These are phyloP conservation scores for Calonectria pseudoreteaudii DNA, from an alignment of 2,329 filamentous ascomycete genomes.

Conservation along the genomic window DNA sequence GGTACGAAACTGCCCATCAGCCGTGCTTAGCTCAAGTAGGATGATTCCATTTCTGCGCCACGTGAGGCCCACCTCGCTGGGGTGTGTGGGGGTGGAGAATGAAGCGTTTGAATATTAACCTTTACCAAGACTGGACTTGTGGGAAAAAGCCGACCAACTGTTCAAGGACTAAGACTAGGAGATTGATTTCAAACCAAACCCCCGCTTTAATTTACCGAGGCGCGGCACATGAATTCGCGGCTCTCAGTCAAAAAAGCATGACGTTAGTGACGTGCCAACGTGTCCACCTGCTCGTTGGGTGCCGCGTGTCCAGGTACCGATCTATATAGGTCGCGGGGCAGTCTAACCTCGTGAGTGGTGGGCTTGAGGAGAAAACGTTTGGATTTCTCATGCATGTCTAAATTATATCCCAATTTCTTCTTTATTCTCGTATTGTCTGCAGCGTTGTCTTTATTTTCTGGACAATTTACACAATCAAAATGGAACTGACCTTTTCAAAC, in stretches of 20 bases:
- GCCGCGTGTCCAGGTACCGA: neutral
- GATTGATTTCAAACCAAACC: neutral
- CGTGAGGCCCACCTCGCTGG: neutral
- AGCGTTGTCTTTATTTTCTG: neutral
- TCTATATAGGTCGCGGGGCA: neutral
- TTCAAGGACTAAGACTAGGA: neutral
- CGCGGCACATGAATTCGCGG: neutral
- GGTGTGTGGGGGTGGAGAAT: neutral
- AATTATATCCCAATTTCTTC: neutral
- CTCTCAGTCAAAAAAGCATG: neutral
- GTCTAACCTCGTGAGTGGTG: neutral
- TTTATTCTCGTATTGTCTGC: neutral
- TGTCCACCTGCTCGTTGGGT: neutral
- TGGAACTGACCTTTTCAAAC: neutral
- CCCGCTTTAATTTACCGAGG: neutral
- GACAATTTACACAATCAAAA: neutral
- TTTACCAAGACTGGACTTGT: neutral
- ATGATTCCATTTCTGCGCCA: neutral
- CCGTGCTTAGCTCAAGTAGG: no score
- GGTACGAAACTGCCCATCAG: no score
- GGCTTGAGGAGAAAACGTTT: neutral
- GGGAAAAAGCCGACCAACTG: neutral
- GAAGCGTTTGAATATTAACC: neutral
- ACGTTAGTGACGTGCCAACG: neutral
- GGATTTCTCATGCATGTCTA: neutral